Conservation (phyloP, 192 early-diverging fungal species). For the Podila minutissima region DNA sequence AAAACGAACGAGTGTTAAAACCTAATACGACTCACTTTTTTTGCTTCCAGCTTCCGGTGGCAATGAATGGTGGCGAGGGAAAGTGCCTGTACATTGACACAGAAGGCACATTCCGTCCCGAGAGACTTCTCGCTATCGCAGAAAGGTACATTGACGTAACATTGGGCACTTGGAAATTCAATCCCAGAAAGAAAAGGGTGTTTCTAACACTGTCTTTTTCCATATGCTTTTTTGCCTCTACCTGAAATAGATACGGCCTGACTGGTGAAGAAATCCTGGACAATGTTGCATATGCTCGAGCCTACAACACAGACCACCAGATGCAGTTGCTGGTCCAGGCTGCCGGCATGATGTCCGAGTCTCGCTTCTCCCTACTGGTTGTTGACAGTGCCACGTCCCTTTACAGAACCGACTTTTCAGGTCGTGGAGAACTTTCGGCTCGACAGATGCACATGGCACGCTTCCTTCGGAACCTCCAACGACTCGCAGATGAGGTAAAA, state of each 20-base stretch:
- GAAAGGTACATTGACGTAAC: conserved; percentile 71
- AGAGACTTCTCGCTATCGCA: conserved; percentile 84
- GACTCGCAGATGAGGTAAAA: conserved; percentile 91
- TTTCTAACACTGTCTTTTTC: too few species aligned
- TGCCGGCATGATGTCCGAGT: conserved; percentile 90
- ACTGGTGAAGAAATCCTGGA: conserved; percentile 89
- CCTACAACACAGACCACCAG: conserved; percentile 97
- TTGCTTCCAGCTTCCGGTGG: conserved; percentile 70
- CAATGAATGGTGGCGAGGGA: conserved; percentile 93
- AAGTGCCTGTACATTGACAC: conserved; percentile 98
- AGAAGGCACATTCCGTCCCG: conserved; percentile 96
- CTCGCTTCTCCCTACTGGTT: conserved; percentile 82
- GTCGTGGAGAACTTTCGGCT: conserved; percentile 94
- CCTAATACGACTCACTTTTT: background rate
- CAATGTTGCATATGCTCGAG: conserved; percentile 94
- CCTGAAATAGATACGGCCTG: conserved; percentile 55
- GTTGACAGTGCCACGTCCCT: conserved; percentile 94
- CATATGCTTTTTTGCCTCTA: background rate
- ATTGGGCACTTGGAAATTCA: background rate
- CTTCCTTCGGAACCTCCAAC: conserved; percentile 85
- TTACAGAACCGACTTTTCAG: conserved; percentile 97
- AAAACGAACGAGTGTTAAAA: background rate
- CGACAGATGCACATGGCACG: conserved; percentile 94
- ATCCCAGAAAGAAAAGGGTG: too few species aligned
- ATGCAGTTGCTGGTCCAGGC: conserved; percentile 85